phyloP scores from a whole-genome alignment of 495 filamentous ascomycete species.

The Penicillium bialowiezense region DNA sequence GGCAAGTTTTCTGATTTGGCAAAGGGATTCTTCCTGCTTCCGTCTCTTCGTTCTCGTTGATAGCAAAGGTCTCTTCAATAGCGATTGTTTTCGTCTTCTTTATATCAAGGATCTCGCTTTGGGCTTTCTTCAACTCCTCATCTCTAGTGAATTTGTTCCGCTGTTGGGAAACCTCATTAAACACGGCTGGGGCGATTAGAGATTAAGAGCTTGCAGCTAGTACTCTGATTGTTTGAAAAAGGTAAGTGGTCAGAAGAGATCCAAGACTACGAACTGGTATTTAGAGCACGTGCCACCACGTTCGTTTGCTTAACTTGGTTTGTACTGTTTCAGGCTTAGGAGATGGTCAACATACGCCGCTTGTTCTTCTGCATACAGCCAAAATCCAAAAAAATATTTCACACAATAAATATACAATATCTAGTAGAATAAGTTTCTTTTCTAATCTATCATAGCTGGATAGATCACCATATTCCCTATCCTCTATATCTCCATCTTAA shows the following conservation, averaged over 20 bases:
- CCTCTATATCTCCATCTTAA: slow-evolving; percentile 65
- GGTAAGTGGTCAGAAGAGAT: slow-evolving; percentile 29
- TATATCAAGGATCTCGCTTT: no score
- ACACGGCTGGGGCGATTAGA: no score
- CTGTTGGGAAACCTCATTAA: no score
- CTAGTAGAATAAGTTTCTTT: slow-evolving; percentile 67
- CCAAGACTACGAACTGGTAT: slow-evolving; percentile 52
- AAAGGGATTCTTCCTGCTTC: no score
- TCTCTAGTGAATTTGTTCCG: no score
- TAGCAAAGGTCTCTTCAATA: no score
- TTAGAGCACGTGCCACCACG: slow-evolving; percentile 60
- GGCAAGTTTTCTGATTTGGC: no score
- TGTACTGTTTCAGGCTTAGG: slow-evolving; percentile 62
- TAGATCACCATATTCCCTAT: slow-evolving; percentile 66
- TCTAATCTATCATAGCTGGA: slow-evolving; percentile 61
- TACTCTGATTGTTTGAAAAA: no score
- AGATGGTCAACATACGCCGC: slow-evolving; percentile 61
- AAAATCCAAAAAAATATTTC: slow-evolving; percentile 40
- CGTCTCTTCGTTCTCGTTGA: no score
- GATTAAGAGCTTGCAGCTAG: no score
- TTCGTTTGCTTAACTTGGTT: slow-evolving; percentile 66
- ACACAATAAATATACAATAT: slow-evolving; percentile 54
- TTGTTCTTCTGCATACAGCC: slow-evolving; percentile 64
- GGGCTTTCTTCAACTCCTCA: no score
- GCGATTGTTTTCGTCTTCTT: no score